Base-by-base conservation (phyloP, 768 basidiomycete species). In the Serendipita sp. region DNA sequence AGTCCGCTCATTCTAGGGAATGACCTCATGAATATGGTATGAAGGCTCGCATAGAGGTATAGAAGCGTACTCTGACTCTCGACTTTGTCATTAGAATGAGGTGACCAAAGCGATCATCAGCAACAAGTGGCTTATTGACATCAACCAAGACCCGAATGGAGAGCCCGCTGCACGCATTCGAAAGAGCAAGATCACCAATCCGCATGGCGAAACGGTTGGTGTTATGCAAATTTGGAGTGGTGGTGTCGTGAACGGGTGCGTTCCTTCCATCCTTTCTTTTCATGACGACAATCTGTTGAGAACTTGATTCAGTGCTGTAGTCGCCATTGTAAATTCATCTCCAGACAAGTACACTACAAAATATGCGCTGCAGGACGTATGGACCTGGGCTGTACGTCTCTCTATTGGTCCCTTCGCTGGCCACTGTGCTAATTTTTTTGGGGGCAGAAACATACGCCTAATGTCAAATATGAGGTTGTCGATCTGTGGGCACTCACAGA, bases 1-100 rank as follows among this genome's bases (percentile, higher is more conserved):
- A 73, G 72, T 51, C 75, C 76, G 0, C 69, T 77, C 9, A 76
- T 76, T 44, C 69, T 77, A 3, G 76, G 76, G 0, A 74, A 76
- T 65, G 74, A 76, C 60, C 63, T 76, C 17, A 72, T 71, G 3
- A 67, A 67, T 56, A 76, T 75, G 75, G 73, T 73, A 34, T 16
- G 65, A 14, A 7, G 34, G 11, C 1, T 34, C 2, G 11, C 26
- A 13, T 38, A n/a, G n/a, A n/a, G 34, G 14, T 38, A 7, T 5
- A 38, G 34, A 38, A 58, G 53, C n/a, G 1, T 26, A 51, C 53
- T 11, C 45, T 2, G 11, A 28, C n/a, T n/a, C 45, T 50, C 7
- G n/a, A 4, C 11, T 31, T n/a, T n/a, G 31, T 4, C 22, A n/a
- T n/a, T 58, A 58, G 53, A 24, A 58, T 34, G 53, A 72, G 60